Evolutionary conservation across 495 filamentous ascomycete species (phyloP).

Genomic region (Gamarada debralockiae): DNA sequence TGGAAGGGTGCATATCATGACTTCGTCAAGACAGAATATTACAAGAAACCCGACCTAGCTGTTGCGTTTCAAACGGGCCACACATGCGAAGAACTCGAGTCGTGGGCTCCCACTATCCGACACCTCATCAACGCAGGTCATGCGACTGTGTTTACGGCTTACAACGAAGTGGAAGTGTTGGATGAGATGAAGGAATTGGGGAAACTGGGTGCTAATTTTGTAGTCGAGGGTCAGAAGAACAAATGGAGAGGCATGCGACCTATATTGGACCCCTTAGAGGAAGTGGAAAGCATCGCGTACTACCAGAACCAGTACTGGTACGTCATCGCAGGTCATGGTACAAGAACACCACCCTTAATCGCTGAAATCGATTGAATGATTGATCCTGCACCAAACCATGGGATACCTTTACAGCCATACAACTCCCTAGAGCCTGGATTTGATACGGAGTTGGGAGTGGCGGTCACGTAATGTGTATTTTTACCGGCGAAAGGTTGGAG

Average conservation of each 20-base stretch:
- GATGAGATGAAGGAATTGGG: conserved; percentile 2
- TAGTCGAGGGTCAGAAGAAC: conserved; percentile 10
- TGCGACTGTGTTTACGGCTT: conserved; percentile 9
- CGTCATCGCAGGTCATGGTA: conserved; percentile 1
- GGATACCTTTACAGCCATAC: no score
- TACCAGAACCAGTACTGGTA: conserved; percentile 15
- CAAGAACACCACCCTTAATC: no score
- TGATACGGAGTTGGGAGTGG: no score
- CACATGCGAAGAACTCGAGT: neutral
- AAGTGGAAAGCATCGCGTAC: neutral
- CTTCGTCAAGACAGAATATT: neutral
- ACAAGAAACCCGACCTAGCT: neutral
- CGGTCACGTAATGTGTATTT: no score
- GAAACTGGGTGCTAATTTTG: conserved; percentile 4
- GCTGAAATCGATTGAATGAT: no score
- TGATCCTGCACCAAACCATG: no score
- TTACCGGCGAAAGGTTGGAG: no score
- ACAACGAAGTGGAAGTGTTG: conserved; percentile 9
- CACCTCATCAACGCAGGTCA: neutral
- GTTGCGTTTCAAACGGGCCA: conserved; percentile 9
- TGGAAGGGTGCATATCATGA: conserved; percentile 8
- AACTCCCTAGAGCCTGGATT: no score
- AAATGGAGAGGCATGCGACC: conserved; percentile 5
- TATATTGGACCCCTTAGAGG: conserved; percentile 6
- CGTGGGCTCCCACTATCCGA: conserved; percentile 1